phyloP scores from a whole-genome alignment of 148 eudicot species.

The Fallopia convolvulus region DNA sequence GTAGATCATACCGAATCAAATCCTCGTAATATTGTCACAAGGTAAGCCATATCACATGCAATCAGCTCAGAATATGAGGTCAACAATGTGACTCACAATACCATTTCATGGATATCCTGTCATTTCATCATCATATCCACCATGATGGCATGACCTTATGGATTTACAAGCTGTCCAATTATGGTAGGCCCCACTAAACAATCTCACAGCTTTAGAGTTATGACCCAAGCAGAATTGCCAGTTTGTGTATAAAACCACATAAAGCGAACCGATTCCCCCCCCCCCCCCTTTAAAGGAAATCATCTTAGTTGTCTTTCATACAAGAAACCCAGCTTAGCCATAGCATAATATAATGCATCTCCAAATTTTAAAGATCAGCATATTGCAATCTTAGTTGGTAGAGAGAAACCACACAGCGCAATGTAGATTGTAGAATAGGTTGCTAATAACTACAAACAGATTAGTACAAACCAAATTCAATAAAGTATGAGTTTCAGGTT shows the following conservation, averaged over 20 bases:
- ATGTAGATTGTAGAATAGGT: neutral
- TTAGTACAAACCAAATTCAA: neutral
- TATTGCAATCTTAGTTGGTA: neutral
- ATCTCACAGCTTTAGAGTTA: neutral
- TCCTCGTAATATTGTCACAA: neutral
- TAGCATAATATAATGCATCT: neutral
- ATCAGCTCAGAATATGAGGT: neutral
- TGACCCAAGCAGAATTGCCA: neutral
- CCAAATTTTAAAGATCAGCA: neutral
- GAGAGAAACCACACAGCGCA: neutral
- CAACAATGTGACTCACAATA: neutral
- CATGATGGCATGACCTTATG: neutral
- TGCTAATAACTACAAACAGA: neutral
- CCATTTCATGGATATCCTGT: neutral
- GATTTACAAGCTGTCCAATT: neutral
- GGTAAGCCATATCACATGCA: neutral
- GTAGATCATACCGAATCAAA: neutral
- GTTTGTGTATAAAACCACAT: neutral
- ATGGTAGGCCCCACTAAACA: neutral
- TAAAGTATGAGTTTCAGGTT: neutral
- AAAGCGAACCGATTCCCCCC: neutral
- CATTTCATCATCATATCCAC: neutral
- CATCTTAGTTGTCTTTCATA: conserved; percentile 1
- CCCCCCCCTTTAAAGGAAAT: neutral
- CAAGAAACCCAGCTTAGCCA: neutral